A percentile compares a stretch with the other conserved stretches of the same genome.
These are phyloP conservation scores for Trichaptum fuscoviolaceum DNA, from an alignment of 768 basidiomycete genomes.

Conservation along the genomic window DNA sequence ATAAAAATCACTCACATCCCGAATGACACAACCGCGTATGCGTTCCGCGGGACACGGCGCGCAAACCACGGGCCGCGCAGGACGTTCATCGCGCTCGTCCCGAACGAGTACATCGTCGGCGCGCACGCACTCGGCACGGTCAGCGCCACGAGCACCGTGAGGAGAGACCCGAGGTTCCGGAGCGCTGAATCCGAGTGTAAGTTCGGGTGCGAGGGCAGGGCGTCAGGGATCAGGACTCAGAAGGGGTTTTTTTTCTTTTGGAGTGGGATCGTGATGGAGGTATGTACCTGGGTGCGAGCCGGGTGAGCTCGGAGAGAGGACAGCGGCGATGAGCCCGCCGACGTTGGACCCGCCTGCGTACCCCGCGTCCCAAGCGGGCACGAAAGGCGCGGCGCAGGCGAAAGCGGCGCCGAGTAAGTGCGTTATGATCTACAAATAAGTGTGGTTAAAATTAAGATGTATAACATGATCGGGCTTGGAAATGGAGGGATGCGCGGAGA, in stretches of 20 bases:
- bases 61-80: constrained; percentile 22
- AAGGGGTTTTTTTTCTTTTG: too few species aligned
- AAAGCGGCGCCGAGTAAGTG: constrained; percentile 44
- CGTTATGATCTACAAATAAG: constrained; percentile 26
- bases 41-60: constrained; percentile 35
- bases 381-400: constrained; percentile 33
- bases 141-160: constrained; percentile 46
- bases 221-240: background rate
- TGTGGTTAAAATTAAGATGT: background rate
- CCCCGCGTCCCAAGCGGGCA: constrained; percentile 34
- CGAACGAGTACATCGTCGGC: constrained; percentile 54
- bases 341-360: constrained; percentile 35
- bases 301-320: constrained; percentile 27
- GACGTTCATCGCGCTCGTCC: constrained; percentile 40
- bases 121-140: constrained; percentile 51
- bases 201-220: background rate
- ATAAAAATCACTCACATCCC: constrained; percentile 28
- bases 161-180: constrained; percentile 42
- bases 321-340: constrained; percentile 37
- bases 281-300: background rate
- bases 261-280: too few species aligned
- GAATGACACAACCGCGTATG: constrained; percentile 40
- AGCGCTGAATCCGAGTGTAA: background rate
- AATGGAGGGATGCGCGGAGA: background rate
- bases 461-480: too few species aligned